Base-by-base conservation (phyloP, 2,329 filamentous ascomycete species). In the Shiraia sp. region DNA sequence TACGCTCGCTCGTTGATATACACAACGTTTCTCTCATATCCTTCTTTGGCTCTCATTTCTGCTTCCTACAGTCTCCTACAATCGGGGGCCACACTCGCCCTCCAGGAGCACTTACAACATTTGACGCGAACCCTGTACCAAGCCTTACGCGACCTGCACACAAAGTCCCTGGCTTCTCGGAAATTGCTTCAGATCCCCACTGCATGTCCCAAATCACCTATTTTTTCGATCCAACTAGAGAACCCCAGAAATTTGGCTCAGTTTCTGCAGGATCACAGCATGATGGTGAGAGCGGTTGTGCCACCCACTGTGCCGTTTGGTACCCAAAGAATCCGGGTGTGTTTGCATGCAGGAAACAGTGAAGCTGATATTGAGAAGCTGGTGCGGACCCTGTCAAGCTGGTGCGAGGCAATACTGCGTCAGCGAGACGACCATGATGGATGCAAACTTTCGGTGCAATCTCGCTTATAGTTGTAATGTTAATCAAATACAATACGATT, bases 311-410 rank as follows among this genome's bases (percentile, higher is more conserved):
- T 76, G 3, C 71, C 72, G 1, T 52, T 58, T 29, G 71, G 72
- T 0, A 59, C 65, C 14, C 60, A 60, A 32, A 59, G 74, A n/a
- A 54, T 76, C 4, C 59, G 71, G 16, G 45, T 76, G 2, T 65
- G 69, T 13, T 46, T 76, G 23, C 72, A 76, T 47, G 72, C 72
- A 3, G 59, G 57, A 6, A 74, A 75, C 36, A 74, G 70, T 2
- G 43, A 57, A 12, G 58, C 51, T 1, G 53, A 76, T 33, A 53
- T 74, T 5, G 40, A 61, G 23, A 52, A 25, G 13, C 60, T 74
- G 4, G 57, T 68, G 1, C 16, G 38, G 15, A 45, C 58, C 4
- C 57, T 72, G 22, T 57, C 55, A 29, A 48, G 47, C 12, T 72
- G 69, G 69, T 58, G 57, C 36, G 31, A 51, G 13, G 26, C 28